Percentiles rank a stretch among this genome's conserved stretches.
Evolutionary conservation across 257 asterid species (phyloP).

Genomic region (Schizonepeta tenuifolia): DNA sequence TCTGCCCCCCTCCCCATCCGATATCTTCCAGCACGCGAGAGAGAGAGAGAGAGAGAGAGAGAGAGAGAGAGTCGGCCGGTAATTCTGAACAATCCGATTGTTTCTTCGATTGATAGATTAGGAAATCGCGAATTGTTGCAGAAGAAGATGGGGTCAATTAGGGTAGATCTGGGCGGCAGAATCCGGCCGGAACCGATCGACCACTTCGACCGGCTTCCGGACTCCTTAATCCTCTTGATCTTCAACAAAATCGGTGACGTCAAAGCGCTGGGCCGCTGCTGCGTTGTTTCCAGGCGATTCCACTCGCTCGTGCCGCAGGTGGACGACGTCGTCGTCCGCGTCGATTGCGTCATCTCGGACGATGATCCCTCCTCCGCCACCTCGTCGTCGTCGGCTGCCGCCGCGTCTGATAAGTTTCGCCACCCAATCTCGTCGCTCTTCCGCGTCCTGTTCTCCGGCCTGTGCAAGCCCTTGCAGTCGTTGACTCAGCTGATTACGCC

Average conservation of each 20-base stretch:
- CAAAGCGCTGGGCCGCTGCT: slow-evolving; percentile 75
- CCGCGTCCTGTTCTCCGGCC: slow-evolving; percentile 54
- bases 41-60: slow-evolving; percentile 19
- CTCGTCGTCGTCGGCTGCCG: slow-evolving; percentile 32
- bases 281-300: slow-evolving; percentile 69
- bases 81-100: background rate
- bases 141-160: slow-evolving; percentile 48
- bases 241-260: slow-evolving; percentile 86
- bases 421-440: slow-evolving; percentile 57
- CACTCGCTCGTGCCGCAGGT: slow-evolving; percentile 74
- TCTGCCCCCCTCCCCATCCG: background rate
- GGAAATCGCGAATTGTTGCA: background rate
- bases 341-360: slow-evolving; percentile 87
- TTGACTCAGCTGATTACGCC: slow-evolving; percentile 61
- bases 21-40: slow-evolving; percentile 1
- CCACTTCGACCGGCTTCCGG: slow-evolving; percentile 68
- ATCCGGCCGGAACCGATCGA: slow-evolving; percentile 61
- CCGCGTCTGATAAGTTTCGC: slow-evolving; percentile 50
- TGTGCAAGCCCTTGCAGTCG: slow-evolving; percentile 61
- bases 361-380: slow-evolving; percentile 54
- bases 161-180: slow-evolving; percentile 53
- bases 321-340: slow-evolving; percentile 74
- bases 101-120: background rate
- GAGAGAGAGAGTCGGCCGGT: background rate
- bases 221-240: slow-evolving; percentile 65